Conservation (phyloP, 2,329 filamentous ascomycete species). For the Fusarium brachygibbosum region DNA sequence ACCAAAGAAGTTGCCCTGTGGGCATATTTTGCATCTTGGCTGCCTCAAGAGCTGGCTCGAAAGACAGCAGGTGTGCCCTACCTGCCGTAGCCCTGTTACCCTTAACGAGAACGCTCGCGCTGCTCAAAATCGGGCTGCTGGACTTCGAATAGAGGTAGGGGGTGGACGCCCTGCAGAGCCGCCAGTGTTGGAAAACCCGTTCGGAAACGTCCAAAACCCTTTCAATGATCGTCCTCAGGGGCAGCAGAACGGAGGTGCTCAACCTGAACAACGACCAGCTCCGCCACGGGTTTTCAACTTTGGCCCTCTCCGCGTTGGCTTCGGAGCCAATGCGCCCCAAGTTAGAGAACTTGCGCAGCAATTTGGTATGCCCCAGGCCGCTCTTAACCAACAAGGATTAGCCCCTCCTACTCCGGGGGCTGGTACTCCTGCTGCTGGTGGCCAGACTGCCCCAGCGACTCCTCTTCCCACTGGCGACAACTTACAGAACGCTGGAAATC, state of each 20-base stretch:
- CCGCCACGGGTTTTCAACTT: constrained; percentile 76
- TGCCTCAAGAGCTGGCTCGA: constrained; percentile 98
- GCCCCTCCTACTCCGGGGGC: constrained; percentile 34
- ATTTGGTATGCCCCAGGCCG: constrained; percentile 62
- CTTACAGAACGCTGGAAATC: constrained; percentile 65
- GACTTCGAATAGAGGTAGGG: constrained; percentile 52
- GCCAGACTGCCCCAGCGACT: constrained; percentile 37
- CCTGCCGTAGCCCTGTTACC: constrained; percentile 84
- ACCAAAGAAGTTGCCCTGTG: constrained; percentile 96
- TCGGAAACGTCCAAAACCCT: background rate
- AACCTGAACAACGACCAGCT: constrained; percentile 43
- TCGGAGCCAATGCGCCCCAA: constrained; percentile 78
- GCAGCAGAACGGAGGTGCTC: constrained; percentile 45
- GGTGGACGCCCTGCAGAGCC: constrained; percentile 42
- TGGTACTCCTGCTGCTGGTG: constrained; percentile 33
- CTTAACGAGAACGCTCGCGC: constrained; percentile 48
- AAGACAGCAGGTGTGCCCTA: constrained; percentile 96
- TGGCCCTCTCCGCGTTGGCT: constrained; percentile 80
- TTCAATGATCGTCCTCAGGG: constrained; percentile 34
- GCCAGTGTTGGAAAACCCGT: constrained; percentile 44
- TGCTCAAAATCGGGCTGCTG: constrained; percentile 48
- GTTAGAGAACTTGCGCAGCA: constrained; percentile 76
- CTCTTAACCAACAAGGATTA: constrained; percentile 45
- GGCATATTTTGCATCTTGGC: constrained; percentile 93
- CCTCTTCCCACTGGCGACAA: constrained; percentile 49